phyloP scores from a whole-genome alignment of 2,329 filamentous ascomycete genomes.

The Beauveria medogensis region DNA sequence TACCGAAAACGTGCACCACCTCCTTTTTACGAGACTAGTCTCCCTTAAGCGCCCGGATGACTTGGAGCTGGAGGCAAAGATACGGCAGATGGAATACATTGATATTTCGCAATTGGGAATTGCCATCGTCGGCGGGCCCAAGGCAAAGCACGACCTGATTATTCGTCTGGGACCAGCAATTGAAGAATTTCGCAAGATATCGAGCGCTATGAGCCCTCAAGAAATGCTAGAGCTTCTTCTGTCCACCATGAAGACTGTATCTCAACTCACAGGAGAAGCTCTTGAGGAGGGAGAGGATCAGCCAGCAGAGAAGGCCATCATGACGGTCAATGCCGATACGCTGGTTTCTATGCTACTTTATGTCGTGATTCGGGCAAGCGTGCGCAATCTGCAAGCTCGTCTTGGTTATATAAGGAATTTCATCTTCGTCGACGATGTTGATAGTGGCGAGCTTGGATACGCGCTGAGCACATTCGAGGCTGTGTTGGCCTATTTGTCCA shows the following conservation, averaged over 20 bases:
- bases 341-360: slow-evolving; percentile 85
- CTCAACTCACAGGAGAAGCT: slow-evolving; percentile 48
- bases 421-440: slow-evolving; percentile 95
- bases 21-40: slow-evolving; percentile 77
- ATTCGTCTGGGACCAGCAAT: slow-evolving; percentile 70
- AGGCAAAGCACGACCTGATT: slow-evolving; percentile 74
- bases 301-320: slow-evolving; percentile 43
- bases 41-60: slow-evolving; percentile 75
- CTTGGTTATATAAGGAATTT: slow-evolving; percentile 95
- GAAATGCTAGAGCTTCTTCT: slow-evolving; percentile 81
- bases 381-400: slow-evolving; percentile 79
- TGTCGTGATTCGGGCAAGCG: slow-evolving; percentile 84
- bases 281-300: slow-evolving; percentile 26
- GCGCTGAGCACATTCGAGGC: slow-evolving; percentile 93
- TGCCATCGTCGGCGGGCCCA: slow-evolving; percentile 66
- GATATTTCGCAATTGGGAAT: slow-evolving; percentile 95
- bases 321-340: slow-evolving; percentile 75
- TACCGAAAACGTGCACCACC: slow-evolving; percentile 82
- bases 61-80: slow-evolving; percentile 77
- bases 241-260: slow-evolving; percentile 75
- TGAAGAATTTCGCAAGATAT: slow-evolving; percentile 83
- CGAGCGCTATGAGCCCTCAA: slow-evolving; percentile 67
- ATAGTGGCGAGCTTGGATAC: slow-evolving; percentile 93
- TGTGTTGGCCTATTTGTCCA: slow-evolving; percentile 77
- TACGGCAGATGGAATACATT: slow-evolving; percentile 85